Conservation (phyloP, 805 yeast genomes). For the Saccharomyces mikatae region DNA sequence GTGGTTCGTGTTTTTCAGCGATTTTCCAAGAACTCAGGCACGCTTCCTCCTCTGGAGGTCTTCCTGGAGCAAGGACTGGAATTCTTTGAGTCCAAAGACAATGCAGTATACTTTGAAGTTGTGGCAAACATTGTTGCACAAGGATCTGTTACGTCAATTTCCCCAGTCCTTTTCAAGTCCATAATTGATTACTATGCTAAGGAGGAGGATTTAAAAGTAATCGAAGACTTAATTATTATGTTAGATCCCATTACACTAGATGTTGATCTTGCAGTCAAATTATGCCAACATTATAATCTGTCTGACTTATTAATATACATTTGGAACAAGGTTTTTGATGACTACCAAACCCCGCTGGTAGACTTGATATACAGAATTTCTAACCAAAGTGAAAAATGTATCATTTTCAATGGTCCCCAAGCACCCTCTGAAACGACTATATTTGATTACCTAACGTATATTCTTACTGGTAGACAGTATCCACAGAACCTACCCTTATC, state of each 20-base stretch:
- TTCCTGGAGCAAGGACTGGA: conserved; percentile 15
- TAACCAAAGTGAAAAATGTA: conserved; percentile 14
- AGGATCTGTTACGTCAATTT: conserved; percentile 39
- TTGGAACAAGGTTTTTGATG: conserved; percentile 62
- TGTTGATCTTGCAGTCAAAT: conserved; percentile 61
- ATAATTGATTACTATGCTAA: conserved; percentile 47
- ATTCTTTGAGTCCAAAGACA: conserved; percentile 15
- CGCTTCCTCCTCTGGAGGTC: neutral
- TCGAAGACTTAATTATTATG: conserved; percentile 64
- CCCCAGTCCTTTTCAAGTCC: conserved; percentile 57
- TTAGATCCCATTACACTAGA: conserved; percentile 64
- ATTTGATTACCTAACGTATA: conserved; percentile 57
- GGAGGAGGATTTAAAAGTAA: conserved; percentile 35
- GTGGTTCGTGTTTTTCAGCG: conserved; percentile 5
- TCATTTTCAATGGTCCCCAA: conserved; percentile 9
- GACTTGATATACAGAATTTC: conserved; percentile 40
- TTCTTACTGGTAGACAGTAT: conserved; percentile 70
- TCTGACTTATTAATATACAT: conserved; percentile 60
- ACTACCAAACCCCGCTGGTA: conserved; percentile 61
- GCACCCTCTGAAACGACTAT: conserved; percentile 29
- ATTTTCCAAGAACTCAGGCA: conserved; percentile 3
- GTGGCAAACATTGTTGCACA: conserved; percentile 46
- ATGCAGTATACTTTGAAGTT: conserved; percentile 40
- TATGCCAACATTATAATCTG: conserved; percentile 50
- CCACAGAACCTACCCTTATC: conserved; percentile 56